Evolutionary conservation across 768 basidiomycete species (phyloP), one percentile per base, ranked within the genome.

Genomic region (Flagelloscypha sp.): DNA sequence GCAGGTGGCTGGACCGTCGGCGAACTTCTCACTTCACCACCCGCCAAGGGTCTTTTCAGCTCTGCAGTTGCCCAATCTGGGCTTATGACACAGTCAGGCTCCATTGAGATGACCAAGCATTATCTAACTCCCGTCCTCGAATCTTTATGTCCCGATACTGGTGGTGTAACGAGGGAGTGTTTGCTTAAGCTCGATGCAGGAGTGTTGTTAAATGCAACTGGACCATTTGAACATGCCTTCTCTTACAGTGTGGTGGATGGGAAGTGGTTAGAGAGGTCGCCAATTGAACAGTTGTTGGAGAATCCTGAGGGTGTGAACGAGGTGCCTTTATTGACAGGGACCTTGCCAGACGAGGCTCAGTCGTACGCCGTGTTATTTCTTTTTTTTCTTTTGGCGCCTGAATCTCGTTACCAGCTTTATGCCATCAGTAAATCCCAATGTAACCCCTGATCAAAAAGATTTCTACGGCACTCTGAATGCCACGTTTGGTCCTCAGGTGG

Each of bases 1-100:
- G 73, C 72, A 9, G 74, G 73, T 19, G 72, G 65, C 7, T 62
- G 57, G 24, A 59, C 66, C 5, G 65, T 70, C 0, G 57, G 63
- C 13, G 56, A 59, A 1, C 47, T 64, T 1, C 54, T 67, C 21
- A 58, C 52, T 6, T 54, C 60, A 1, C 47, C 54, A 6, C 52
- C 52, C 5, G 59, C 62, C 1, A 58, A 57, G 30, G 62, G 62
- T 1, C 50, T 59, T 15, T 68, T 65, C 47, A 43, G 56, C 8
- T 65, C 57, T 8, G 62, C 67, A 1, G 62, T 65, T 30, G 53
- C 60, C 1, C 55, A 63, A 42, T 46, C 44, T 29, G 53, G 53
- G 20, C 40, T 55, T 6, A 39, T 21, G 20, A 39, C 38, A 11
- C 13, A 18, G 15, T 12, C n/a, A n/a, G n/a, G n/a, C n/a, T n/a